Conservation (phyloP, 768 basidiomycete species). For the Auriscalpium microsporum region DNA sequence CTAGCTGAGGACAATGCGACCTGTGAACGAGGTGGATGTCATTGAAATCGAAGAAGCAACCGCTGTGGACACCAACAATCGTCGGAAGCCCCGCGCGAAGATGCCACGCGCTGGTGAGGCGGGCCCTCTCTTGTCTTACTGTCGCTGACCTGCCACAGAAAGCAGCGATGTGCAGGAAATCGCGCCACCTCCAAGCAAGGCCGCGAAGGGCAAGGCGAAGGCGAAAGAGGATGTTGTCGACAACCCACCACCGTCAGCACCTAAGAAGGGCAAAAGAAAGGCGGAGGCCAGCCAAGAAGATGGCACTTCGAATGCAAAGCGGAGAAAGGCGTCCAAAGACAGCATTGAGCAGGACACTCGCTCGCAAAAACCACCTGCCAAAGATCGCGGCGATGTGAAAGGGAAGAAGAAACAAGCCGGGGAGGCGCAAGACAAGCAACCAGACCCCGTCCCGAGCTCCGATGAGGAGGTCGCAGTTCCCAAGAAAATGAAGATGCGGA, state of each 20-base stretch:
- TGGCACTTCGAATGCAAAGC: constrained; percentile 4
- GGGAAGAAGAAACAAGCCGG: background rate
- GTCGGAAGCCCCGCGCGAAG: too few species aligned
- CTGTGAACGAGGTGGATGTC: too few species aligned
- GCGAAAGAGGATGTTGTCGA: background rate
- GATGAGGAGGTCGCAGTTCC: constrained; percentile 3
- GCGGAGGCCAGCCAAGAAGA: constrained; percentile 18
- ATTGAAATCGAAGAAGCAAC: too few species aligned
- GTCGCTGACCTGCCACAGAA: background rate
- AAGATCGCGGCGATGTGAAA: background rate
- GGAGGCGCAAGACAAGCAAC: background rate
- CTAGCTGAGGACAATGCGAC: too few species aligned
- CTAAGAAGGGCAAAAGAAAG: constrained; percentile 33
- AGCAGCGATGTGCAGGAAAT: constrained; percentile 1
- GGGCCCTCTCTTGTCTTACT: too few species aligned
- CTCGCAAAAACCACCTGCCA: background rate
- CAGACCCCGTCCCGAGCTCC: background rate
- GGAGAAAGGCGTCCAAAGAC: background rate
- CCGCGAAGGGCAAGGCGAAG: constrained; percentile 12
- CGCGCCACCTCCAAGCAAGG: constrained; percentile 4
- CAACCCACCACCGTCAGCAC: too few species aligned
- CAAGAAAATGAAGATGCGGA: constrained; percentile 14
- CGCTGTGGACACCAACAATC: too few species aligned
- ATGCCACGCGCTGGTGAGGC: too few species aligned
- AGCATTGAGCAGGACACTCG: background rate